Base-by-base conservation (phyloP, 805 yeast species). In the Helenozyma baotianmanensis region DNA sequence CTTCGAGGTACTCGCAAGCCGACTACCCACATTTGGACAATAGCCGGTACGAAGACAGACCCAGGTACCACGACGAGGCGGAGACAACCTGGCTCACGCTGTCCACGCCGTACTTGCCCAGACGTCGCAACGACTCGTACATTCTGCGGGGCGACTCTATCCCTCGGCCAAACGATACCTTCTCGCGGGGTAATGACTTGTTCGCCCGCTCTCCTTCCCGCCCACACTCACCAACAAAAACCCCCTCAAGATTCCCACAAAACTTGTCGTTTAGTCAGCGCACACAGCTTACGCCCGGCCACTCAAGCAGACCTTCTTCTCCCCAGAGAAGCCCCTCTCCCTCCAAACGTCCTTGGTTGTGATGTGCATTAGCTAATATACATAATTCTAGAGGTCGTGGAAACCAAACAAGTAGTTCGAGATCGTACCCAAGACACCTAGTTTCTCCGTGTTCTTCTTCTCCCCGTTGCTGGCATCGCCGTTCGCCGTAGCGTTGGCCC, bases 341-440 rank as follows among this genome's bases (percentile, higher is more conserved):
- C 4, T 38, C 44, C 2, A 45, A 45, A 27, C 39, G 50, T 14
- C 35, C 30, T 12, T 45, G 50, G 50, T 46, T 38, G 27, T 45
- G 23, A 25, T 25, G 10, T 23, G 19, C 22, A 29, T n/a, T 10
- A 21, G 24, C 9, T 14, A n/a, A 15, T 28, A 5, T 14, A 22
- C 22, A 23, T 17, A 12, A 21, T 21, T 22, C 39, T 54, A 67
- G 42, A 67, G 56, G 36, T 66, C 72, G 43, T 65, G 63, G 43
- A 66, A 64, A 2, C 72, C 72, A 50, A 67, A 67, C 22, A 67
- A 47, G 37, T 48, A 62, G 42, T 55, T 62, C 28, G 62, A 47
- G 11, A 60, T 36, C 5, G 59, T 48, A 14, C 61, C 67, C 38
- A 56, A 27, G 11, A 61, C 31, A 4, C 68, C 63, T 36, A 64